Base-by-base conservation (phyloP, 495 filamentous ascomycete genomes). In the Thozetella sp. region DNA sequence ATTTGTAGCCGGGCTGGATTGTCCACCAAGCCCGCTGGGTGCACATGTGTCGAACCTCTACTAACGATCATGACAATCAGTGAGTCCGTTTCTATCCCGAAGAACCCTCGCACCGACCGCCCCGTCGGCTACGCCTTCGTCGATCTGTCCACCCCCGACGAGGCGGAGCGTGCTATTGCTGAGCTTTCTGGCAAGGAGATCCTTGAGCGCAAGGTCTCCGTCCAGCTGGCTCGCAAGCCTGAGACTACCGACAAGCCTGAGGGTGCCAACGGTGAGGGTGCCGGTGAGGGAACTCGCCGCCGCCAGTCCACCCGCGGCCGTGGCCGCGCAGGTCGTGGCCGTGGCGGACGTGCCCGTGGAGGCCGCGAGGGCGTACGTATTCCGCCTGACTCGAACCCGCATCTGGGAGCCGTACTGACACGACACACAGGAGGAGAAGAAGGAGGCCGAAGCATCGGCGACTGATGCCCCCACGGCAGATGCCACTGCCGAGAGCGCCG, bases 81-180 rank as follows among this genome's bases (percentile, higher is more conserved):
- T 80, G 95, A 99, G 82, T 96, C 91, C 72, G 92, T 91, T 72
- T 98, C 95, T 56, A 99, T 99, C 74, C 95, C 95, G 58, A 96
- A 94, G 83, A 97, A 99, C 81, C 95, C 95, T 76, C 95, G 95
- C 77, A 99, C 93, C 75, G 91, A 89, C 76, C 95, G 96, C 72
- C 94, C 95, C 43, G 95, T 99, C 75, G 95, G 95, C 62, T 99
- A 99, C 74, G 95, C 95, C 68, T 99, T 99, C 74, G 95, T 99
- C 68, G 95, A 98, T 69, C 88, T 99, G 52, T 93, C 90, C 50
- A 97, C 94, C 55, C 92, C 96, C 46, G 84, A 84, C 59, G 96
- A 99, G 80, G 95, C 95, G 57, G 91, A 96, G 74, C 90, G 92
- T 72, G 95, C 95, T 67, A 97, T 99, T 67, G 81, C 82, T 67